phyloP scores from a whole-genome alignment of 2,329 filamentous ascomycete genomes.

The Paraphaeosphaeria sporulosa region DNA sequence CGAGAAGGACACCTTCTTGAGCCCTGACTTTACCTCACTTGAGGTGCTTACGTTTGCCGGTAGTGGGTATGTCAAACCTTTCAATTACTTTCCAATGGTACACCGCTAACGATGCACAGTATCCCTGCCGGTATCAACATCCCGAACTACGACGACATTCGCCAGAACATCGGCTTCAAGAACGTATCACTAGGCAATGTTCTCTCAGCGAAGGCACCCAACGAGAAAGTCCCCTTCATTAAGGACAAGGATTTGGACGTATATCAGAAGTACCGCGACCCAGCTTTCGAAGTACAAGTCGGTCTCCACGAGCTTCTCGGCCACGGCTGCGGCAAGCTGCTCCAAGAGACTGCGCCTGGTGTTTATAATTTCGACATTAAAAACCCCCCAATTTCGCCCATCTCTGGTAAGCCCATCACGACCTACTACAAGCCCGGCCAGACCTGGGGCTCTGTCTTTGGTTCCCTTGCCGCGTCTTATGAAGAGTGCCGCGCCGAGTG shows the following conservation, averaged over 20 bases:
- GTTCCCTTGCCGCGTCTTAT: constrained; percentile 84
- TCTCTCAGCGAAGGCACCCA: constrained; percentile 85
- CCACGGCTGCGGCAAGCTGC: constrained; percentile 90
- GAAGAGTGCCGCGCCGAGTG: constrained; percentile 95
- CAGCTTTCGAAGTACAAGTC: constrained; percentile 93
- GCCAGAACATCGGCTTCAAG: constrained; percentile 87
- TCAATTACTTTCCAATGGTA: neutral
- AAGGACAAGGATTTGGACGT: constrained; percentile 76
- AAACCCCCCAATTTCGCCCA: constrained; percentile 81
- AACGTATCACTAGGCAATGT: constrained; percentile 95
- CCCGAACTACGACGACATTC: constrained; percentile 69
- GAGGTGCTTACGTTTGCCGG: constrained; percentile 86
- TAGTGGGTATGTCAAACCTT: constrained; percentile 52
- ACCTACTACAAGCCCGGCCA: constrained; percentile 95
- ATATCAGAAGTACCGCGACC: constrained; percentile 83
- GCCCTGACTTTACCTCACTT: constrained; percentile 93
- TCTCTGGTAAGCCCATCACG: constrained; percentile 77
- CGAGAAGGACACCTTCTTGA: constrained; percentile 95
- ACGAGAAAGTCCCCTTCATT: constrained; percentile 93
- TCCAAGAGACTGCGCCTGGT: constrained; percentile 85
- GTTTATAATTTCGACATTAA: constrained; percentile 86
- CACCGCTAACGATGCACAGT: constrained; percentile 23
- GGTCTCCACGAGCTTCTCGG: constrained; percentile 89
- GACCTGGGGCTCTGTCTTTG: constrained; percentile 94
- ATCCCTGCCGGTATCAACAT: constrained; percentile 68